A percentile compares a stretch with the other conserved stretches of the same genome.
phyloP scores from a whole-genome alignment of 164 flowering plant species.

The Brasenia schreberi region DNA sequence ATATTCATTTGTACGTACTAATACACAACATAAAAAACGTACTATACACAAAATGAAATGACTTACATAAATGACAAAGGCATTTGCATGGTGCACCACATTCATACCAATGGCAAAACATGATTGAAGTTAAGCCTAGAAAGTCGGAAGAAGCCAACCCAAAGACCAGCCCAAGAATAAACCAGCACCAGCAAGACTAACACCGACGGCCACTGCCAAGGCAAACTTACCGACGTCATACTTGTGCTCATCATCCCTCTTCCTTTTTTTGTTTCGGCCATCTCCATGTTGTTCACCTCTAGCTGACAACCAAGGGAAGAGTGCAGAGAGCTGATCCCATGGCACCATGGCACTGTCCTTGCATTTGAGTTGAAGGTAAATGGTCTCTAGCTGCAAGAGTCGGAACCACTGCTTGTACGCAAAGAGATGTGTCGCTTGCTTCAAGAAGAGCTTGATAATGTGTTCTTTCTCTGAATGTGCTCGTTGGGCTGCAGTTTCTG shows the following conservation, averaged over 20 bases:
- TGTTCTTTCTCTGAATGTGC: conserved; percentile 72
- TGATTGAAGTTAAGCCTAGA: conserved; percentile 2
- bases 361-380: conserved; percentile 29
- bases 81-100: no score
- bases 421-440: conserved; percentile 79
- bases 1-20: no score
- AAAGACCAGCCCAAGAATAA: conserved; percentile 67
- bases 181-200: conserved; percentile 64
- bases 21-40: no score
- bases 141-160: conserved; percentile 50
- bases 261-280: conserved; percentile 20
- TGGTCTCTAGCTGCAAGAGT: conserved; percentile 44
- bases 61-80: no score
- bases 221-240: conserved; percentile 18
- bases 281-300: conserved; percentile 4
- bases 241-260: conserved; percentile 10
- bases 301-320: conserved; percentile 28
- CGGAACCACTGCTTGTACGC: conserved; percentile 82
- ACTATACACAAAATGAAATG: no score
- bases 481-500: conserved; percentile 68
- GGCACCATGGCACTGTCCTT: conserved; percentile 14
- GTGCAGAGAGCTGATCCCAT: conserved; percentile 17
- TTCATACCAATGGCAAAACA: no score
- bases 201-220: conserved; percentile 41
- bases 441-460: conserved; percentile 63